These are phyloP conservation scores for Picea sitchensis DNA, from an alignment of 75 land plant genomes.

Conservation along the genomic window DNA sequence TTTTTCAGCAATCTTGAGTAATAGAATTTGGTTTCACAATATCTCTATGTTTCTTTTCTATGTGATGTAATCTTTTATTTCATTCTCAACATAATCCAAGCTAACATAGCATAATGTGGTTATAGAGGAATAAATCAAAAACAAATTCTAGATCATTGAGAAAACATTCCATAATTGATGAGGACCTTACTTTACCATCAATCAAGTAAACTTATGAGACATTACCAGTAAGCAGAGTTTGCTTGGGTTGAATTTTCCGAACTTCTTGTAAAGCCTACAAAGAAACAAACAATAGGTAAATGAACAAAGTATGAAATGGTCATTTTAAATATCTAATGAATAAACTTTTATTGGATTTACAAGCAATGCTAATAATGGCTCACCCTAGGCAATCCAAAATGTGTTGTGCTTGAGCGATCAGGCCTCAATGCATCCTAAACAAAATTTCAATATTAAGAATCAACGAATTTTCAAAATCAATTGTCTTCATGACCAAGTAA, in stretches of 20 bases:
- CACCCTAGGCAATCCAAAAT: slow-evolving; percentile 92
- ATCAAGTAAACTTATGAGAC: neutral
- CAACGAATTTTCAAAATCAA: too few relatives aligned
- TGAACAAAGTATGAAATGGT: neutral
- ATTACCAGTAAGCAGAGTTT: slow-evolving; percentile 78
- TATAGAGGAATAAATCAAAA: too few relatives aligned
- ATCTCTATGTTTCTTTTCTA: too few relatives aligned
- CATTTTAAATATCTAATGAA: neutral
- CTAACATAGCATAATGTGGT: too few relatives aligned
- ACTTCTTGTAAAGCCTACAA: slow-evolving; percentile 91
- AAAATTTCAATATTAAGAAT: slow-evolving; percentile 1
- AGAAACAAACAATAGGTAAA: neutral
- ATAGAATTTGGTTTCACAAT: too few relatives aligned
- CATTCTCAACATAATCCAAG: too few relatives aligned
- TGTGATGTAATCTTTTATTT: too few relatives aligned
- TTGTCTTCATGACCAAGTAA: neutral
- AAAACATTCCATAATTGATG: too few relatives aligned
- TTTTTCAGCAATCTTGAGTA: too few relatives aligned
- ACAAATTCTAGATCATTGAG: too few relatives aligned
- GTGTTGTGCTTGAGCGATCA: slow-evolving; percentile 91
- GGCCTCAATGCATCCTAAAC: slow-evolving; percentile 93
- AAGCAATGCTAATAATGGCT: neutral
- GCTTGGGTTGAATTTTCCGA: slow-evolving; percentile 69
- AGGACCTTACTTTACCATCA: too few relatives aligned
- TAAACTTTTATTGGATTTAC: neutral